Evolutionary conservation across 1,139 yeast genomes (phyloP), one percentile per base, ranked within the genome.

Genomic region (Ogataea hybrid): DNA sequence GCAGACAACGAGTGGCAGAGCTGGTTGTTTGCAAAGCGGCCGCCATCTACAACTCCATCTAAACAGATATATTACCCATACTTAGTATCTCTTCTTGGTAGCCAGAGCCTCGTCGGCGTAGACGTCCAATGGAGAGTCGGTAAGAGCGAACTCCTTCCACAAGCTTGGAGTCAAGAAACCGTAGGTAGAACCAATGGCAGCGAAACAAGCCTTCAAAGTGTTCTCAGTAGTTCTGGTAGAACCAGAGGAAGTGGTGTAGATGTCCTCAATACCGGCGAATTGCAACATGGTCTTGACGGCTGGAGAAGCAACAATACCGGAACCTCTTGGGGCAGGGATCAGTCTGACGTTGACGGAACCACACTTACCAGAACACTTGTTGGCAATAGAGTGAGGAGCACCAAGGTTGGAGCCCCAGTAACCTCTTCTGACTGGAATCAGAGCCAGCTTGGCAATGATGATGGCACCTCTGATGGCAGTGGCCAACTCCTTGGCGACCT

Each of bases 311-410:
- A 92, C 97, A 70, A 92, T 88, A 84, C 97, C 97, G 73, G 96
- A 89, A 90, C 99, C 99, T 84, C 99, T 94, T 83, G 99, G 98
- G 62, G 99, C 99, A 74, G 99, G 99, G 69, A 92, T 90, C 71
- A 92, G 85, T 86, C 97, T 90, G 62, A 89, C 96, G 56, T 84
- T 73, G 69, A 92, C 97, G 74, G 97, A 90, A 82, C 97, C 97
- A 81, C 97, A 90, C 88, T 89, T 90, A 81, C 97, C 97, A 61
- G 97, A 85, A 70, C 90, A 88, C 89, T 92, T 92, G 78, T 84
- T 77, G 68, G 96, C 94, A 71, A 92, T 84, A 61, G 98, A 87
- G 86, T 92, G 99, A 69, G 98, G 98, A 75, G 87, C 84, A 84
- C 98, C 99, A 75, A 92, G 87, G 82, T 88, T 87, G 73, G 96